Evolutionary conservation across 208 protist genomes (phyloP), one percentile per base, ranked within the genome.

Genomic region (Leishmania guyanensis): DNA sequence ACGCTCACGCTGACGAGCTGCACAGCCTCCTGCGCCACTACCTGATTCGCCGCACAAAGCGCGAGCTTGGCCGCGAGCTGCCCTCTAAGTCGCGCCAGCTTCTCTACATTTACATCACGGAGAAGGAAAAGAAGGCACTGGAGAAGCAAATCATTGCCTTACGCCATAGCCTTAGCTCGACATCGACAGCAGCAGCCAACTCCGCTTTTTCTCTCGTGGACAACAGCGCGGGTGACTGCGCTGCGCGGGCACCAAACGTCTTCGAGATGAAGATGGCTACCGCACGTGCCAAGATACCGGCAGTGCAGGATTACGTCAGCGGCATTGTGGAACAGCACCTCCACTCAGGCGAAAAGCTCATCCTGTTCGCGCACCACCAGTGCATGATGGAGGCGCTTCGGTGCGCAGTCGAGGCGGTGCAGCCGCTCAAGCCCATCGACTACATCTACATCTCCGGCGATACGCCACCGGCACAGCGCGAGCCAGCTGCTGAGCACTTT

Each of bases 31-130:
- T 99, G 54, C 84, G 84, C 50, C 82, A 95, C 71, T 93, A 97
- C 60, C 95, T 99, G 85, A 99, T 99, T 82, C 90, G 98, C 29
- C 94, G 98, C 64, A 94, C 95, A 0, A 99, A 99, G 89, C 75
- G 81, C 70, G 92, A 98, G 74, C 89, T 99, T 5, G 79, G 95
- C 48, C 72, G n/a, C 64, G 93, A 98, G 83, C 89, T 99, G 70
- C 95, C 93, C 16, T 94, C 92, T 48, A 98, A 98, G 87, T 91
- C 85, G 26, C 88, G 96, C 5, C 91, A 95, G 84, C 86, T 96
- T 65, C 82, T 98, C n/a, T 97, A 97, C 83, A 78, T 98, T 26
- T 91, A 86, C 75, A 88, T 98, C 64, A 95, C 89, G 8, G 91
- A 94, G 26, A 93, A 90, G 74, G 93, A 97, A 82, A 92, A 90